Conservation (phyloP, 805 yeast genomes). For the Yamadazyma scolyti region DNA sequence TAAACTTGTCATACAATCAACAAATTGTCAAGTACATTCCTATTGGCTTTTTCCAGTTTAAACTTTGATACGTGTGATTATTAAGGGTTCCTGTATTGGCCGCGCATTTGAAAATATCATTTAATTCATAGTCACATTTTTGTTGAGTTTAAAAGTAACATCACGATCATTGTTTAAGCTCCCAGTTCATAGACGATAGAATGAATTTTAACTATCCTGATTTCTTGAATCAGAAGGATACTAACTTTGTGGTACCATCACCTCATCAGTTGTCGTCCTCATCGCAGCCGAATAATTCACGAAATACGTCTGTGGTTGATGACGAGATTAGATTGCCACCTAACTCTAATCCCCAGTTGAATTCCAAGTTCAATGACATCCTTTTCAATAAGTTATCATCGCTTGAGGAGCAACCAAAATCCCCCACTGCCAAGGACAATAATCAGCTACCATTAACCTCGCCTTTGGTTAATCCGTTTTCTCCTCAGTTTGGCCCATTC, state of each 20-base stretch:
- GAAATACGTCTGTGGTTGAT: no score
- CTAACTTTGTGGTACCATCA: no score
- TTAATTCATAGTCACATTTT: no score
- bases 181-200: no score
- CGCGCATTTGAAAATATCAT: no score
- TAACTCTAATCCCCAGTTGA: constrained; percentile 6
- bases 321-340: constrained; percentile 12
- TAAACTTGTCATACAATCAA: background rate
- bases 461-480: constrained; percentile 11
- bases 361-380: constrained; percentile 16
- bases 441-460: constrained; percentile 7
- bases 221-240: constrained; percentile 23
- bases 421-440: constrained; percentile 3
- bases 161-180: background rate
- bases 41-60: background rate
- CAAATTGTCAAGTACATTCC: no score
- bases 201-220: constrained; percentile 36
- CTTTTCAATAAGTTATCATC: constrained; percentile 21
- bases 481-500: constrained; percentile 8
- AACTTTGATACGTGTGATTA: no score
- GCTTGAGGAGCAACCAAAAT: constrained; percentile 10
- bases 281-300: no score
- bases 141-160: background rate
- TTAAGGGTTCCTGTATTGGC: no score
- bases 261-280: no score